phyloP scores from a whole-genome alignment of 371 early-diverging fungal genomes.

The Lichtheimia ornata region DNA sequence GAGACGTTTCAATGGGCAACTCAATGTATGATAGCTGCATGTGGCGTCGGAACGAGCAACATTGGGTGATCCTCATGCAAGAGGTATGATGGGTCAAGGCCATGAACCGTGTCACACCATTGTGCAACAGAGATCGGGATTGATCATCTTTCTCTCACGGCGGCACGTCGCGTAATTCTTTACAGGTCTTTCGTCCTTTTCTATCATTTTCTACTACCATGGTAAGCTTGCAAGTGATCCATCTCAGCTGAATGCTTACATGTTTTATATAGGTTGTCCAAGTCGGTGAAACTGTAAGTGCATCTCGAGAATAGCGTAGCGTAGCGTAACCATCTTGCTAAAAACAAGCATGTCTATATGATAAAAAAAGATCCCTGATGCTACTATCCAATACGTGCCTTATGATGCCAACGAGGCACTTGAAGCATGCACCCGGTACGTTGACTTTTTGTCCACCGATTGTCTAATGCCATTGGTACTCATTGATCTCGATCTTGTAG shows the following conservation, averaged over 20 bases:
- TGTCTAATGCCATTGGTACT: neutral
- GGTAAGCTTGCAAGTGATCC: neutral
- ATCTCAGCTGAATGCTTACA: neutral
- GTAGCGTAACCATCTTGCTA: neutral
- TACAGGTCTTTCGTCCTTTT: too few species aligned
- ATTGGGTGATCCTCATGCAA: too few species aligned
- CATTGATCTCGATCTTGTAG: constrained; percentile 5
- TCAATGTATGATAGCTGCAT: too few species aligned
- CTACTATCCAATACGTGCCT: constrained; percentile 42
- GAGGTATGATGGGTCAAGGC: too few species aligned
- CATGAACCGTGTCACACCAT: too few species aligned
- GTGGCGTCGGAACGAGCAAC: too few species aligned
- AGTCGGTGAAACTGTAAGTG: constrained; percentile 30
- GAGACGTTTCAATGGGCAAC: too few species aligned
- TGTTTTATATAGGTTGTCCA: constrained; percentile 11
- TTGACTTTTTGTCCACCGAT: neutral
- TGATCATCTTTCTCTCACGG: too few species aligned
- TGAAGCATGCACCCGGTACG: constrained; percentile 36
- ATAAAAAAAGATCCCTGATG: constrained; percentile 34
- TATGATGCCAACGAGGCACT: constrained; percentile 37
- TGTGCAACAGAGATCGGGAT: too few species aligned
- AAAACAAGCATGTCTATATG: neutral
- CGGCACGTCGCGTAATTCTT: too few species aligned
- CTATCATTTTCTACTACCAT: too few species aligned
- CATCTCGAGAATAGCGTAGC: neutral